Evolutionary conservation across 352 stramenopile genomes (phyloP).

Genomic region (Globisporangium middletonii): DNA sequence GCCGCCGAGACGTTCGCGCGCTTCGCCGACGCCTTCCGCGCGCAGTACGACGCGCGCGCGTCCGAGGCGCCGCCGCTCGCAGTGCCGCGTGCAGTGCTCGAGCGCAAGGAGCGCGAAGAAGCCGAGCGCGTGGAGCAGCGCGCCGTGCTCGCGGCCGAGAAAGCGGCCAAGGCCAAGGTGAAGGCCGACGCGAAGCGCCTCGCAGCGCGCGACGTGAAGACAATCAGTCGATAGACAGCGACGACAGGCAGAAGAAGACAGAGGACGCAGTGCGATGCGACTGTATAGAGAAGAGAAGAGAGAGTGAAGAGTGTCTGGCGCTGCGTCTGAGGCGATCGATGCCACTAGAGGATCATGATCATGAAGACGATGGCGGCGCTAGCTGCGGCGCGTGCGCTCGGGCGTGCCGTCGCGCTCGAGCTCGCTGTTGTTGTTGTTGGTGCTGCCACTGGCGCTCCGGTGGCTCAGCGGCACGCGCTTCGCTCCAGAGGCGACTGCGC

Average conservation of each 20-base stretch:
- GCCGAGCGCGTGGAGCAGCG: constrained; percentile 28
- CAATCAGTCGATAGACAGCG: no score
- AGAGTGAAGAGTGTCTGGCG: no score
- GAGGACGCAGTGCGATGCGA: not conserved
- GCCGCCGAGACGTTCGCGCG: no score
- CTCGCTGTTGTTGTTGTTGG: constrained; percentile 22
- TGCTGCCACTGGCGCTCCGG: constrained; percentile 4
- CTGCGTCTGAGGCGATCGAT: no score
- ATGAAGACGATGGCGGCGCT: not conserved
- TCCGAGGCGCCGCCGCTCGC: constrained; percentile 39
- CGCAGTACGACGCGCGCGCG: constrained; percentile 36
- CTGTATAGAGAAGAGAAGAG: not conserved
- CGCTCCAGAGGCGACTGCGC: not conserved
- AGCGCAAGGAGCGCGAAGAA: constrained; percentile 51
- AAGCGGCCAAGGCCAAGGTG: constrained; percentile 16
- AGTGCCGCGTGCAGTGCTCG: constrained; percentile 42
- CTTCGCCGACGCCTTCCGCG: constrained; percentile 36
- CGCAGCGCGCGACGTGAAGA: not conserved
- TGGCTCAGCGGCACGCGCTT: constrained; percentile 9
- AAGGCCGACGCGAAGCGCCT: not conserved
- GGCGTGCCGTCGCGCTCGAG: constrained; percentile 19
- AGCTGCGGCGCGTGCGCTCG: constrained; percentile 11
- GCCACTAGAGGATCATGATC: not conserved
- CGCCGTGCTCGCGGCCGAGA: constrained; percentile 19
- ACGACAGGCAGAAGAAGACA: not conserved